Conservation (phyloP, 805 yeast species). For the Brettanomyces anomalus region DNA sequence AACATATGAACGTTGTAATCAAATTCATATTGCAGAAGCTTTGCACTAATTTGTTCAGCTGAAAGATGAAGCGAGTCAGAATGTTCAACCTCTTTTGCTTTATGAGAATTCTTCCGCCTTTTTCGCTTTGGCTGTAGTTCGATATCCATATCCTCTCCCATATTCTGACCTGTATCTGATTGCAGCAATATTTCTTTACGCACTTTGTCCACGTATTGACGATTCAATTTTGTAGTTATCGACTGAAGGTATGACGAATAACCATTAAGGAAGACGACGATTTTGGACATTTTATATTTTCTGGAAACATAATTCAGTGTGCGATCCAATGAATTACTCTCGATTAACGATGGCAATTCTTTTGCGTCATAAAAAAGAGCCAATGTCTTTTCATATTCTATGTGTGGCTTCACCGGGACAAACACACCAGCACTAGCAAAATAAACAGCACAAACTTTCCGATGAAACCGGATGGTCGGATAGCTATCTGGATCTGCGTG, state of each 20-base stretch:
- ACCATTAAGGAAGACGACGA: conserved; percentile 40
- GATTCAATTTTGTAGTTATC: conserved; percentile 37
- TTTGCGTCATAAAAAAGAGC: conserved; percentile 39
- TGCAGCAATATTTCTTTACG: conserved; percentile 5
- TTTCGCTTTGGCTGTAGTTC: conserved; percentile 4
- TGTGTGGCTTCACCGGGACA: conserved; percentile 37
- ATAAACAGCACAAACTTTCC: conserved; percentile 41
- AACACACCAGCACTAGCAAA: conserved; percentile 40
- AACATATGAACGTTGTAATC: conserved; percentile 40
- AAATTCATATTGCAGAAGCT: conserved; percentile 38
- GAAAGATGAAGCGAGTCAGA: conserved; percentile 3
- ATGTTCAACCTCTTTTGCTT: not conserved
- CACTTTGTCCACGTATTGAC: conserved; percentile 30
- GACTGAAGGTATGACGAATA: conserved; percentile 37
- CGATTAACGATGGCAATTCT: conserved; percentile 31
- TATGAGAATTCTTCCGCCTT: conserved; percentile 1
- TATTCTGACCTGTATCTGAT: conserved; percentile 5
- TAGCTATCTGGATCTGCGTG: conserved; percentile 14
- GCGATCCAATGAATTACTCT: conserved; percentile 17
- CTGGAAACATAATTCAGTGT: conserved; percentile 16
- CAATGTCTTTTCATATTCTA: conserved; percentile 34
- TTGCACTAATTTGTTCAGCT: conserved; percentile 29
- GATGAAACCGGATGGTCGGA: conserved; percentile 42
- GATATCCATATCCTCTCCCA: conserved; percentile 5
- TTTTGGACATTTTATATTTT: conserved; percentile 18